phyloP scores from a whole-genome alignment of 495 filamentous ascomycete species.

The Hypoxylon lienhwacheense region DNA sequence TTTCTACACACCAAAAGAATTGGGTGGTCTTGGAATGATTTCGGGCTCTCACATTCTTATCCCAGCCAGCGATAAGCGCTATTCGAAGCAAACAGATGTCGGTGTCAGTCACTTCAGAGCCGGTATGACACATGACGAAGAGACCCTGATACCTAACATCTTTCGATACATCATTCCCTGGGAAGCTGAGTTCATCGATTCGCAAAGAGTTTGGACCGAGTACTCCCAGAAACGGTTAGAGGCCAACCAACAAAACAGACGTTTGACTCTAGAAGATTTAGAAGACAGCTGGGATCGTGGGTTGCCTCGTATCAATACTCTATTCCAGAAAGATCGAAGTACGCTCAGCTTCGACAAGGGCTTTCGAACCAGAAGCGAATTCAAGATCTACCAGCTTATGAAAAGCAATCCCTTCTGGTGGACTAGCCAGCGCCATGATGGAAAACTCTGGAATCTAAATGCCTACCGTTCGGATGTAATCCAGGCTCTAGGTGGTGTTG shows the following conservation, averaged over 20 bases:
- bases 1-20: slow-evolving; percentile 98
- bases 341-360: slow-evolving; percentile 99
- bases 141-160: slow-evolving; percentile 97
- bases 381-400: slow-evolving; percentile 98
- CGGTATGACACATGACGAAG: slow-evolving; percentile 98
- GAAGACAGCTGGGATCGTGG: slow-evolving; percentile 99
- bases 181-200: slow-evolving; percentile 99
- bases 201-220: slow-evolving; percentile 97
- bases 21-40: slow-evolving; percentile 98
- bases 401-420: slow-evolving; percentile 99
- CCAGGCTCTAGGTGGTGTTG: slow-evolving; percentile 97
- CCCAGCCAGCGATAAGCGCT: slow-evolving; percentile 95
- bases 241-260: slow-evolving; percentile 95
- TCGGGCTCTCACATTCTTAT: slow-evolving; percentile 98
- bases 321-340: slow-evolving; percentile 98
- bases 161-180: slow-evolving; percentile 99
- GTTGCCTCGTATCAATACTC: slow-evolving; percentile 96
- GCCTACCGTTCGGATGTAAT: slow-evolving; percentile 99
- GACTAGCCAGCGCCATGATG: slow-evolving; percentile 97
- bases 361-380: slow-evolving; percentile 93
- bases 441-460: slow-evolving; percentile 98
- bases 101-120: slow-evolving; percentile 97
- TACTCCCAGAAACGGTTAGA: slow-evolving; percentile 98
- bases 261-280: slow-evolving; percentile 92
- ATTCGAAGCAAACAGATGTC: slow-evolving; percentile 96